Percentiles rank a stretch among this genome's conserved stretches.
These are phyloP conservation scores for Phytophthora parvispora DNA, from an alignment of 352 stramenopile species.

Conservation along the genomic window DNA sequence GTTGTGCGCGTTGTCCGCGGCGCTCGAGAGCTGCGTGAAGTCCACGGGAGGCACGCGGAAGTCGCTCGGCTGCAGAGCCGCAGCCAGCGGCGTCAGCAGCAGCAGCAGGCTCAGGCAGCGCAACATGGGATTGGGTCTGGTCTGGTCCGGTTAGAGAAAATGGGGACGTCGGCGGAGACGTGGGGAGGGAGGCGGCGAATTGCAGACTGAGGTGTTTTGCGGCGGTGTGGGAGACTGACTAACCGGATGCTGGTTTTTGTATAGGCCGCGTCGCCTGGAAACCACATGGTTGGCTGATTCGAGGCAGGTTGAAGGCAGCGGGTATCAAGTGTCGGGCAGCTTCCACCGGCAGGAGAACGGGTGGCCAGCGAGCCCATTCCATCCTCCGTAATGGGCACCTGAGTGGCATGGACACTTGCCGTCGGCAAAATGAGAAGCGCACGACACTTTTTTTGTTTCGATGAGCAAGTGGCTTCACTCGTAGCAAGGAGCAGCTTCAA, in stretches of 20 bases:
- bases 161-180: slow-evolving; percentile 26
- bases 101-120: slow-evolving; percentile 22
- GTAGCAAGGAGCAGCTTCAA: background rate
- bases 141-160: background rate
- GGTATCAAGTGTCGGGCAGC: background rate
- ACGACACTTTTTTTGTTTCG: slow-evolving; percentile 9
- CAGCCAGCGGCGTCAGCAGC: slow-evolving; percentile 20
- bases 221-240: background rate
- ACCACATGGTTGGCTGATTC: slow-evolving; percentile 23
- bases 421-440: slow-evolving; percentile 7
- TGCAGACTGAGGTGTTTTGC: slow-evolving; percentile 22
- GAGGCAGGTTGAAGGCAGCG: slow-evolving; percentile 17
- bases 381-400: slow-evolving; percentile 15
- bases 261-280: slow-evolving; percentile 6
- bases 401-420: slow-evolving; percentile 6
- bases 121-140: slow-evolving; percentile 24
- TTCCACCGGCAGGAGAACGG: background rate
- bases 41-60: slow-evolving; percentile 70
- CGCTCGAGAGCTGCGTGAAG: slow-evolving; percentile 54
- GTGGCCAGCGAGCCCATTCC: background rate
- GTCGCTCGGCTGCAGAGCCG: slow-evolving; percentile 39
- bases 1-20: slow-evolving; percentile 40
- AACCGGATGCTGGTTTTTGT: slow-evolving; percentile 30
- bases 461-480: slow-evolving; percentile 7
- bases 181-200: slow-evolving; percentile 16